phyloP scores from a whole-genome alignment of 169 alveolate species.

The Eimeria acervulina region DNA sequence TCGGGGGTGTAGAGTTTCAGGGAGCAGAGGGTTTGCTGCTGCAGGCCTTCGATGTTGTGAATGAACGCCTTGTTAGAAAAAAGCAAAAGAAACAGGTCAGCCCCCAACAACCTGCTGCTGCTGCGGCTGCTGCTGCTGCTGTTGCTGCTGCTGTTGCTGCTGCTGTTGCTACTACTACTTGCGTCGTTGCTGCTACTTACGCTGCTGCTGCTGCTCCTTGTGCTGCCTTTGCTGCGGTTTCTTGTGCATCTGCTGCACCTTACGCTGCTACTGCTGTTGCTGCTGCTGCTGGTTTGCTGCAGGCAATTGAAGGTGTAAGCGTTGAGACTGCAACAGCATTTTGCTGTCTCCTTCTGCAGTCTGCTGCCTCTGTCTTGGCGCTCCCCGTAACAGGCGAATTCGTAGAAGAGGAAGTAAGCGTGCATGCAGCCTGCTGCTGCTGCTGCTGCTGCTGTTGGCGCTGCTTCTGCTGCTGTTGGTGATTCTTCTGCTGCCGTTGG shows the following conservation, averaged over 20 bases:
- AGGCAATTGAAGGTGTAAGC: slow-evolving; percentile 47
- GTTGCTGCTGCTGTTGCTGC: slow-evolving; percentile 23
- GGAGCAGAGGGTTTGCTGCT: slow-evolving; percentile 57
- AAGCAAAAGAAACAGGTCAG: slow-evolving; percentile 21
- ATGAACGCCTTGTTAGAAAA: slow-evolving; percentile 28
- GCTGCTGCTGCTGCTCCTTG: background rate
- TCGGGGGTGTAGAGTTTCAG: slow-evolving; percentile 25
- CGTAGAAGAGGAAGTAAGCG: slow-evolving; percentile 20
- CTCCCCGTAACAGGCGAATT: background rate
- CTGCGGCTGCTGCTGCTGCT: slow-evolving; percentile 4
- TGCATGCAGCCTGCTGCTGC: background rate
- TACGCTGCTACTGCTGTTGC: background rate
- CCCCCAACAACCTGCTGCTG: background rate
- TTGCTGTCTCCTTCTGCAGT: slow-evolving; percentile 57
- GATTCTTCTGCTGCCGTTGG: background rate
- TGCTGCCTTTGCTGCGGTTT: background rate
- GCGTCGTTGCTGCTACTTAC: too few relatives aligned
- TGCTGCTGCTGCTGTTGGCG: background rate
- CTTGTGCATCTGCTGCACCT: background rate
- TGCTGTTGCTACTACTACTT: background rate
- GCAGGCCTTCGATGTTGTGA: slow-evolving; percentile 36
- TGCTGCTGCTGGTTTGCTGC: slow-evolving; percentile 14
- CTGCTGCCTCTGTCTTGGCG: slow-evolving; percentile 35
- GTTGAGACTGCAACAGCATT: slow-evolving; percentile 9
- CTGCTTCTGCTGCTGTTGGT: background rate